These are phyloP conservation scores for Syzygium syzygioides DNA, from an alignment of 441 rosid genomes.

Conservation along the genomic window DNA sequence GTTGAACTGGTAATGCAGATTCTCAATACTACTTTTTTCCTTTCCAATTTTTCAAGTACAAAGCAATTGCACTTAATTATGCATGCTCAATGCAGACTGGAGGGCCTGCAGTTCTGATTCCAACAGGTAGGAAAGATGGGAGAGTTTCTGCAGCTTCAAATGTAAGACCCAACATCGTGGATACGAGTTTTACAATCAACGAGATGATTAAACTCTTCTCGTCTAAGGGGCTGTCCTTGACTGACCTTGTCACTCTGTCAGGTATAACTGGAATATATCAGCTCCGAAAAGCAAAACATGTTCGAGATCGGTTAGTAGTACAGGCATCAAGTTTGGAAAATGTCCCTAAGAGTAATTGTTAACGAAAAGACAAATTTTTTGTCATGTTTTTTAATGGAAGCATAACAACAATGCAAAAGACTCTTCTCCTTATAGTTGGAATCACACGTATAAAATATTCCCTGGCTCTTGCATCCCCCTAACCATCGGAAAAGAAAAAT, in stretches of 20 bases:
- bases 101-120: slow-evolving; percentile 45
- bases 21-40: background rate
- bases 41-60: background rate
- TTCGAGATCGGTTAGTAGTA: background rate
- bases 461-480: background rate
- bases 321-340: background rate
- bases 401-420: background rate
- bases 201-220: slow-evolving; percentile 60
- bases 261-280: slow-evolving; percentile 28
- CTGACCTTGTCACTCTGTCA: slow-evolving; percentile 69
- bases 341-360: background rate
- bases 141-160: slow-evolving; percentile 34
- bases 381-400: background rate
- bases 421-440: background rate
- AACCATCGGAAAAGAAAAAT: background rate
- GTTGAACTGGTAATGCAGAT: slow-evolving; percentile 40
- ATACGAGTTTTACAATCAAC: slow-evolving; percentile 67
- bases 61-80: background rate
- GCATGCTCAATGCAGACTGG: slow-evolving; percentile 32
- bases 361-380: background rate
- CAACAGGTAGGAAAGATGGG: slow-evolving; percentile 66
- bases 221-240: slow-evolving; percentile 66
- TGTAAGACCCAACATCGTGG: slow-evolving; percentile 72
- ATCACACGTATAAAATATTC: background rate
- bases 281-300: background rate